Evolutionary conservation across 305 asterid genomes (phyloP).

Genomic region (Solanum hybrid): DNA sequence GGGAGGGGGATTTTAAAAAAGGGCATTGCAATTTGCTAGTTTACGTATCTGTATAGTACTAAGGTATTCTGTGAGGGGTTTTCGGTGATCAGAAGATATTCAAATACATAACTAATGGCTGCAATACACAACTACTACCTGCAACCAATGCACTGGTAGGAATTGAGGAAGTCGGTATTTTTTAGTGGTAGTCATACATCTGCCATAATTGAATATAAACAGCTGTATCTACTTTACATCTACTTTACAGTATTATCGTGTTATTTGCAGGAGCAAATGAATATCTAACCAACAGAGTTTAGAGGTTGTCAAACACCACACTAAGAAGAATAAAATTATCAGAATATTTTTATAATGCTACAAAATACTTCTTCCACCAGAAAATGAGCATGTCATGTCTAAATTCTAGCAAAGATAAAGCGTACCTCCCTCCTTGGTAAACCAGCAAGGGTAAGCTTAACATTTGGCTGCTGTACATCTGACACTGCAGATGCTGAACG

Average conservation of each 20-base stretch:
- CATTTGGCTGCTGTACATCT: slow-evolving; percentile 43
- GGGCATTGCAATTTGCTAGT: background rate
- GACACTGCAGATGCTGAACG: slow-evolving; percentile 39
- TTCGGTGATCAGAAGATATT: background rate
- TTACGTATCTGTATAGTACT: background rate
- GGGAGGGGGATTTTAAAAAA: background rate
- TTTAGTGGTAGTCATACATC: background rate
- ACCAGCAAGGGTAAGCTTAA: slow-evolving; percentile 82
- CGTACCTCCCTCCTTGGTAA: slow-evolving; percentile 92
- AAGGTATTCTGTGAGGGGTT: background rate
- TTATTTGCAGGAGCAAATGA: background rate
- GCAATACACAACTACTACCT: background rate
- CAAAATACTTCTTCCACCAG: background rate
- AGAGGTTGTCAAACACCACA: background rate
- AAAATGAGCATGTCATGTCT: background rate
- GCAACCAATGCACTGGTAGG: background rate
- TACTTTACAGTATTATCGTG: background rate
- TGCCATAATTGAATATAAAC: background rate
- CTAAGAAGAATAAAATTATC: background rate
- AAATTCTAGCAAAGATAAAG: background rate
- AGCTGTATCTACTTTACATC: background rate
- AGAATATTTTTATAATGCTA: background rate
- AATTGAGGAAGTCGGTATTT: background rate
- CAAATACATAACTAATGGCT: background rate
- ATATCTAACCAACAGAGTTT: background rate